Percentiles rank a stretch among this genome's conserved stretches.
These are phyloP conservation scores for Citrus sinensis DNA, from an alignment of 345 rosid species.

Conservation along the genomic window DNA sequence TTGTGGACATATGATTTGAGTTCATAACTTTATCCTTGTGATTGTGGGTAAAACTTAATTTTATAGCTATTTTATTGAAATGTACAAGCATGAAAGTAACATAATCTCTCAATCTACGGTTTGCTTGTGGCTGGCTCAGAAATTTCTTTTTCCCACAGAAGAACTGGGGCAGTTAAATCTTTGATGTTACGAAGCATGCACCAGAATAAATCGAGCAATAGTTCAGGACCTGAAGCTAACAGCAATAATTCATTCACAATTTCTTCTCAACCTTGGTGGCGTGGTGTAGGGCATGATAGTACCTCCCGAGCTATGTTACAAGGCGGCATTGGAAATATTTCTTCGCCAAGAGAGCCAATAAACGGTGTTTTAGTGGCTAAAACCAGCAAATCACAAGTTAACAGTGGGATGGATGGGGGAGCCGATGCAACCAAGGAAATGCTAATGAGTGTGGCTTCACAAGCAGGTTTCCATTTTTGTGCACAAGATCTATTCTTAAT, in stretches of 20 bases:
- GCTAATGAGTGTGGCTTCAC: conserved; percentile 1
- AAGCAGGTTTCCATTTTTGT: conserved; percentile 28
- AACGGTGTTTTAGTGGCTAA: conserved; percentile 12
- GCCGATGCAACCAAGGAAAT: conserved; percentile 10
- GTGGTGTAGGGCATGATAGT: conserved; percentile 11
- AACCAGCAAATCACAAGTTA: conserved; percentile 11
- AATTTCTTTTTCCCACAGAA: neutral
- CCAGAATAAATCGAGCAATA: conserved; percentile 12
- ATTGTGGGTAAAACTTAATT: neutral
- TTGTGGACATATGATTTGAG: neutral
- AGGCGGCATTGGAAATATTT: conserved; percentile 15
- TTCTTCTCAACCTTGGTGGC: conserved; percentile 38
- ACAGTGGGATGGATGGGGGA: conserved; percentile 9
- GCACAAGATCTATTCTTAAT: neutral
- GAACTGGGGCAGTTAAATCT: neutral
- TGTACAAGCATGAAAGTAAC: neutral
- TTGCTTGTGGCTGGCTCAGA: neutral
- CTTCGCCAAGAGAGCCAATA: neutral
- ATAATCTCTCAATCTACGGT: neutral
- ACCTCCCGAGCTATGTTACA: conserved; percentile 4
- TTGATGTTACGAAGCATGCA: conserved; percentile 23
- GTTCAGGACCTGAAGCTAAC: conserved; percentile 8
- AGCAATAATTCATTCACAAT: conserved; percentile 3
- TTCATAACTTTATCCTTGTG: neutral
- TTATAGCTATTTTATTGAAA: neutral